A percentile compares a stretch with the other conserved stretches of the same genome.
Conservation (phyloP, 2,329 filamentous ascomycete genomes). For the Didymella arachidicola region DNA sequence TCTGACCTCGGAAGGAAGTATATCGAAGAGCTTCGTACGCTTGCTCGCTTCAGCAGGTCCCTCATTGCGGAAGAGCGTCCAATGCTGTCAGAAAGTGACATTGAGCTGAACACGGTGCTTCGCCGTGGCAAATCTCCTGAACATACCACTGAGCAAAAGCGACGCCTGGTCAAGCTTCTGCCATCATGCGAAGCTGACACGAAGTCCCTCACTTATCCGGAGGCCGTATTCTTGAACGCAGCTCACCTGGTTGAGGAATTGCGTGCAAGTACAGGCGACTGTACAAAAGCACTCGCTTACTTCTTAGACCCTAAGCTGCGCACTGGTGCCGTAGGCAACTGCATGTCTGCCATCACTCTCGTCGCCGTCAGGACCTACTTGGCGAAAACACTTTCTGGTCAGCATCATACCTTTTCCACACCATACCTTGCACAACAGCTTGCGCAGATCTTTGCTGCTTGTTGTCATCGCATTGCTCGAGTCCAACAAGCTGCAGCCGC, state of each 20-base stretch:
- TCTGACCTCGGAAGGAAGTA: conserved; percentile 78
- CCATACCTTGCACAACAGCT: conserved; percentile 90
- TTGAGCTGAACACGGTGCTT: conserved; percentile 93
- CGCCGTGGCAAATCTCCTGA: conserved; percentile 84
- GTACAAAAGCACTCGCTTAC: conserved; percentile 87
- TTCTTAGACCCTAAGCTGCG: conserved; percentile 90
- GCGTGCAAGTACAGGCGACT: conserved; percentile 85
- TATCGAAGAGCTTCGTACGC: conserved; percentile 76
- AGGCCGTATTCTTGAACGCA: conserved; percentile 90
- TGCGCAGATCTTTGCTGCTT: conserved; percentile 82
- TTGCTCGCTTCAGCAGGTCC: conserved; percentile 87
- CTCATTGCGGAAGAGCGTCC: conserved; percentile 87
- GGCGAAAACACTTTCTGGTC: conserved; percentile 73
- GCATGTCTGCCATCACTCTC: conserved; percentile 69
- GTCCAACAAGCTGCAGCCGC: conserved; percentile 86
- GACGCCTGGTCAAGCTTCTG: conserved; percentile 74
- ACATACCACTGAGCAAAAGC: conserved; percentile 81
- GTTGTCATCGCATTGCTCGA: conserved; percentile 91
- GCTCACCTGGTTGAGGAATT: conserved; percentile 89
- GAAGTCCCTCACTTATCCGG: conserved; percentile 82
- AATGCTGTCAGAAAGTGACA: conserved; percentile 92
- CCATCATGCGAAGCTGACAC: conserved; percentile 81
- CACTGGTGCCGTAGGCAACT: conserved; percentile 66
- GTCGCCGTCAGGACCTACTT: conserved; percentile 82
- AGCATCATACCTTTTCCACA: conserved; percentile 81